Percentiles rank a stretch among this genome's conserved stretches.
Evolutionary conservation across 805 yeast species (phyloP).

Genomic region (Pichia sporocuriosa): DNA sequence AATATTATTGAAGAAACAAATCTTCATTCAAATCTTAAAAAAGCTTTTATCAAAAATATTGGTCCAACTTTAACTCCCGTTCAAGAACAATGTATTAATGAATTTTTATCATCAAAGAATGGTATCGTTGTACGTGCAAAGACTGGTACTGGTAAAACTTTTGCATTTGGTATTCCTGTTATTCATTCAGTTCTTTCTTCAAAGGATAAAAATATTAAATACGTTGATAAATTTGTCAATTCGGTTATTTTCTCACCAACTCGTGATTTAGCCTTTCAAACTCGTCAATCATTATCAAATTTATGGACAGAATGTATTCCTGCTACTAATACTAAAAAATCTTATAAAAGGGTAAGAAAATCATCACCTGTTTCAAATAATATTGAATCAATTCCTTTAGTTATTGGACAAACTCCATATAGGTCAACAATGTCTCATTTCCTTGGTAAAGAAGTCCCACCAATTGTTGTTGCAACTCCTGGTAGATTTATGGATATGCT

Average conservation of each 20-base stretch:
- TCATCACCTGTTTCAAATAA: slow-evolving; percentile 1
- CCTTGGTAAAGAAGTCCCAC: slow-evolving; percentile 33
- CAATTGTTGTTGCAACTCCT: slow-evolving; percentile 81
- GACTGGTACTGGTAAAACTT: slow-evolving; percentile 93
- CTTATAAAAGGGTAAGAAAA: slow-evolving; percentile 1
- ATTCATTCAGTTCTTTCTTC: slow-evolving; percentile 44
- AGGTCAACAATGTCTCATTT: slow-evolving; percentile 13
- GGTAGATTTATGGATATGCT: slow-evolving; percentile 72
- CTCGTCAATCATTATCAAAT: slow-evolving; percentile 53
- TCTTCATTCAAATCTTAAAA: slow-evolving; percentile 22
- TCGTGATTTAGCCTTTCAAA: slow-evolving; percentile 84
- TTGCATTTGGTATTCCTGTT: slow-evolving; percentile 80
- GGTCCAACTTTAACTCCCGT: slow-evolving; percentile 57
- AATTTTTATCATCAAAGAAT: slow-evolving; percentile 41
- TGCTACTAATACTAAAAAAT: background rate
- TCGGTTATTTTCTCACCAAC: slow-evolving; percentile 81
- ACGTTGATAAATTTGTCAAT: slow-evolving; percentile 34
- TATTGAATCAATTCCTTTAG: slow-evolving; percentile 33
- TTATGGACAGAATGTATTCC: slow-evolving; percentile 27
- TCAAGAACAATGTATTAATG: slow-evolving; percentile 56
- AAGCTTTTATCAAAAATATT: slow-evolving; percentile 31
- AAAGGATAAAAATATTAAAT: slow-evolving; percentile 17
- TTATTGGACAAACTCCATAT: slow-evolving; percentile 34
- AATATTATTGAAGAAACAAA: slow-evolving; percentile 22
- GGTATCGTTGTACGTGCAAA: slow-evolving; percentile 85